A percentile compares a stretch with the other conserved stretches of the same genome.
phyloP scores from a whole-genome alignment of 2,329 filamentous ascomycete species.

The Tolypocladium amazonense region DNA sequence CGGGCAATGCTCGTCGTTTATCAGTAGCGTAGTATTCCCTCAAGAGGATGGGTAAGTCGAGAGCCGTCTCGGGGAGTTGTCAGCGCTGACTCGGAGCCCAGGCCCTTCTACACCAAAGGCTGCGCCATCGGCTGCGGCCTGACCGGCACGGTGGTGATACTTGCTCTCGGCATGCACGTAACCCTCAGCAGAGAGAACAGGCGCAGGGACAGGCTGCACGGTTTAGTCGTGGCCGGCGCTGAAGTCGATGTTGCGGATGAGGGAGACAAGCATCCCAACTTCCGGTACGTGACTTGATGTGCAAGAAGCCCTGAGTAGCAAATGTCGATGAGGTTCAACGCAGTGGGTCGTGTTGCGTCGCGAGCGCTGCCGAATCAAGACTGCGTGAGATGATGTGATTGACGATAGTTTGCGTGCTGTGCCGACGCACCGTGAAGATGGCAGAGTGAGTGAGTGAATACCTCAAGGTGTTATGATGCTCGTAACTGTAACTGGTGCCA shows the following conservation, averaged over 20 bases:
- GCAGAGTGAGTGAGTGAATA: too few species aligned
- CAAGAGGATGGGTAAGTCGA: constrained; percentile 10
- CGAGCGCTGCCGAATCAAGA: too few species aligned
- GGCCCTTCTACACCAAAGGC: constrained; percentile 8
- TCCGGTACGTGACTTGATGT: constrained; percentile 9
- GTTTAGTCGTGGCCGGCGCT: constrained; percentile 1
- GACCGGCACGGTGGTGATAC: constrained; percentile 5
- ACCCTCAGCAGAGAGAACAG: constrained; percentile 7
- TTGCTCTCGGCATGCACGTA: constrained; percentile 7
- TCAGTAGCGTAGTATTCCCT: constrained; percentile 15
- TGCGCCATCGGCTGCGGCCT: constrained; percentile 10
- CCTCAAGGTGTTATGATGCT: too few species aligned
- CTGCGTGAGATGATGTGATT: too few species aligned
- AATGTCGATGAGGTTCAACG: background rate
- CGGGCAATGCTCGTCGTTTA: constrained; percentile 18
- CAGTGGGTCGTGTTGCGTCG: too few species aligned
- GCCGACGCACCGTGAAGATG: too few species aligned
- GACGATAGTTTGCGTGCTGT: too few species aligned
- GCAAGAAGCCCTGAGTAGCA: background rate
- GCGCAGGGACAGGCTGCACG: constrained; percentile 5
- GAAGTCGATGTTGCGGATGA: constrained; percentile 7
- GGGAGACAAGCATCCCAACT: constrained; percentile 7
- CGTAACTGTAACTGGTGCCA: too few species aligned
- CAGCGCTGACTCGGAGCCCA: background rate
- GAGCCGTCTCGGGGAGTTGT: background rate